phyloP scores from a whole-genome alignment of 78 protist species.

The Dictyostelium discoideum region DNA sequence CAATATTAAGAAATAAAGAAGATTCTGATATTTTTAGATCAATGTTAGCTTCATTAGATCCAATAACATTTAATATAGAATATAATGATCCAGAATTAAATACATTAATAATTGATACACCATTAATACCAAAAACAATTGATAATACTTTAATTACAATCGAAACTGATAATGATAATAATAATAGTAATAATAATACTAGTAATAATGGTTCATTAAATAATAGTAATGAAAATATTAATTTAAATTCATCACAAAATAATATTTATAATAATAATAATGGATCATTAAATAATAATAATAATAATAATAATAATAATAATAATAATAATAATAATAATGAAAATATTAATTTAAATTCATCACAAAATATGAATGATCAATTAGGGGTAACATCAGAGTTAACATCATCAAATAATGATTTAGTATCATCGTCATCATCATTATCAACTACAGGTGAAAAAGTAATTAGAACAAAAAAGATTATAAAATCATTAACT shows the following conservation, averaged over 20 bases:
- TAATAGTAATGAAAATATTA: neutral
- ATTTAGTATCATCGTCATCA: neutral
- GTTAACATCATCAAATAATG: neutral
- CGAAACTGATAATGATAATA: neutral
- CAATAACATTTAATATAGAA: conserved; percentile 54
- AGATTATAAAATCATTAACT: conserved; percentile 34
- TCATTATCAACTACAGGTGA: neutral
- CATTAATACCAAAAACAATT: neutral
- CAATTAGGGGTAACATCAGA: neutral
- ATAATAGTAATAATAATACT: too few relatives aligned
- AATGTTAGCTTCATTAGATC: conserved; percentile 39
- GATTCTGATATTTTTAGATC: conserved; percentile 58
- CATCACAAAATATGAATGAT: neutral
- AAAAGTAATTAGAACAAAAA: conserved; percentile 22
- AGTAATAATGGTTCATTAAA: neutral
- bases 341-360: neutral
- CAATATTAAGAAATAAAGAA: conserved; percentile 42
- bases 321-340: too few relatives aligned
- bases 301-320: too few relatives aligned
- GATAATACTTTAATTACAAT: neutral
- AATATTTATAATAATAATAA: too few relatives aligned
- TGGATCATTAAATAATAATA: neutral
- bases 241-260: neutral
- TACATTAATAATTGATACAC: neutral
- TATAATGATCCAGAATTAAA: conserved; percentile 25